Conservation (phyloP, 192 early-diverging fungal species). For the Rhizoclosmatium globosum region DNA sequence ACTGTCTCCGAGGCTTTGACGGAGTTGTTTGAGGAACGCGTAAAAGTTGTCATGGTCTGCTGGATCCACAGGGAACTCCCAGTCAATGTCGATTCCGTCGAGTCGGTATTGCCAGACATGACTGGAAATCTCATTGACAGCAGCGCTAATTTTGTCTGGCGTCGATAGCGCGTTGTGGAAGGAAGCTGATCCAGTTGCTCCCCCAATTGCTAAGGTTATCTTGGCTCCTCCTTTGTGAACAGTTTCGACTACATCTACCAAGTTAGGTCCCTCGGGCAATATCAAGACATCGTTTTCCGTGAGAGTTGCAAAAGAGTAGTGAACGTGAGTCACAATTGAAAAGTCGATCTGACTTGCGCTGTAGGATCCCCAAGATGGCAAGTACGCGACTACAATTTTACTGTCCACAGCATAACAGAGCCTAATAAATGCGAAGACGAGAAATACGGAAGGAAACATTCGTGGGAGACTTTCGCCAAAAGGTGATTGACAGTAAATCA, state of each 20-base stretch:
- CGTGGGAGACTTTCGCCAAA: too few relatives aligned
- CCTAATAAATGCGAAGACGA: too few relatives aligned
- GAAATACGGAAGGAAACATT: too few relatives aligned
- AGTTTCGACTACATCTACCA: background rate
- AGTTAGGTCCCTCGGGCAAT: background rate
- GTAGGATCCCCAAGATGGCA: background rate
- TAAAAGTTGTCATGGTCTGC: background rate
- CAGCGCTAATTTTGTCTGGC: background rate
- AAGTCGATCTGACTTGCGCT: background rate
- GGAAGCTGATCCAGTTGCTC: background rate
- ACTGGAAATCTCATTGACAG: background rate
- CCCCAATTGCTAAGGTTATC: background rate
- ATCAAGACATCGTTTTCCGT: background rate
- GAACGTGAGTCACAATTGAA: constrained; percentile 7
- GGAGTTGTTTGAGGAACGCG: background rate
- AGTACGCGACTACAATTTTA: constrained; percentile 9
- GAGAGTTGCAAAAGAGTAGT: background rate
- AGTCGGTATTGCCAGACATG: background rate
- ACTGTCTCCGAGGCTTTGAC: background rate
- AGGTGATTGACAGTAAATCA: too few relatives aligned
- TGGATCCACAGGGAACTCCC: background rate
- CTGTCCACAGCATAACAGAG: too few relatives aligned
- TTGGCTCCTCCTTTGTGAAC: background rate
- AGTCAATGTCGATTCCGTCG: constrained; percentile 9
- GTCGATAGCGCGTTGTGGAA: background rate